Evolutionary conservation across 1,284 basidiomycete species (phyloP), one percentile per base, ranked within the genome.

Genomic region (Ustilago loliicola): DNA sequence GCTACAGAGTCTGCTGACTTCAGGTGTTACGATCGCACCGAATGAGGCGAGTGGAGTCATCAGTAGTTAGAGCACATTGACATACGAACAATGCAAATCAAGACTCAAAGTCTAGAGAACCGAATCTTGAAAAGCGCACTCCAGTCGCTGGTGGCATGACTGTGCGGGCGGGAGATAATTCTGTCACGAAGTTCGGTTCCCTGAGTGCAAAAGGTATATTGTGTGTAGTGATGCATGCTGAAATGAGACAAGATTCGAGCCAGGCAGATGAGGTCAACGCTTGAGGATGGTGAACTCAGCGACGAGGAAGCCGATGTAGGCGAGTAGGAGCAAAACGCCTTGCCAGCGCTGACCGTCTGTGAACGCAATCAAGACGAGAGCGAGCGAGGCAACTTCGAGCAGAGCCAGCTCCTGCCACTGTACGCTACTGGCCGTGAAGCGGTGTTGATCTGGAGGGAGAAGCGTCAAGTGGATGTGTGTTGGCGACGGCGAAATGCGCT

Each of bases 261-360:
- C 23, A 32, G 32, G 3, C 21, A 51, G 5, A 17, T 0, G 6
- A n/a, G 17, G 19, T 63, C 50, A 72, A n/a, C 76, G 76, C 51
- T 67, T 69, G 27, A 70, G 45, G 21, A 71, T 10, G 25, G 76
- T 78, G 23, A 78, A 71, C 42, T 82, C 80, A 42, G 75, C 60
- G 11, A 66, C 56, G n/a, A 80, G 65, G 50, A 79, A 82, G 5
- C 63, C 79, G 25, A 77, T 54, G 59, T 82, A 82, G 17, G 34
- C 72, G 3, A 64, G 29, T 5, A 82, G 59, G 23, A 82, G 61
- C 11, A 80, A 25, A 21, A 65, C 61, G 11, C 79, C 80, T 30
- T 74, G 69, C 68, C 79, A 77, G 15, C 75, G 61, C 23, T 66
- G 58, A 15, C 72, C 79, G 15, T 72, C 78, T 9, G 76, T 68